Evolutionary conservation across 2,329 filamentous ascomycete genomes (phyloP).

Genomic region (Colletotrichum nymphaeae): DNA sequence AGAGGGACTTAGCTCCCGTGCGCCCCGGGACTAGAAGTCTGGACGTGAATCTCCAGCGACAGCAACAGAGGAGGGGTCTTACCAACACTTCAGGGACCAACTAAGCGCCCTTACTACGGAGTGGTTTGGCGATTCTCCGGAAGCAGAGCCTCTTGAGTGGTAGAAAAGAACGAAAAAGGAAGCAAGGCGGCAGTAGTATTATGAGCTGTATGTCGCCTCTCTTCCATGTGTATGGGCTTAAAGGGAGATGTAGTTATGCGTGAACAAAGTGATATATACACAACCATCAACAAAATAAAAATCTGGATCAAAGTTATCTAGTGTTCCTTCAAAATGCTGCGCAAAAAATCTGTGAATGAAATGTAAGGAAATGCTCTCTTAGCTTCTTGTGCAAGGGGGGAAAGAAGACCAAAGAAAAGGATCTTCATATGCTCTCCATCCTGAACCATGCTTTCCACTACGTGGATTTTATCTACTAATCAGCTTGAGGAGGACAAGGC

Average conservation of each 20-base stretch:
- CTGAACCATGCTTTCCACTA: no score
- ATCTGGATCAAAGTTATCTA: background rate
- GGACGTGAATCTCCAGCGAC: background rate
- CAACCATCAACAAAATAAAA: background rate
- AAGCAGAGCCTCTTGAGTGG: constrained; percentile 8
- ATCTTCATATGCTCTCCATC: no score
- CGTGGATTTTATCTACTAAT: background rate
- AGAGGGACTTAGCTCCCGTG: constrained; percentile 58
- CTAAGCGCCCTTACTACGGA: constrained; percentile 4
- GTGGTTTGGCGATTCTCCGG: constrained; percentile 6
- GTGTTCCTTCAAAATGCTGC: background rate
- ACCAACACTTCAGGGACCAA: constrained; percentile 2
- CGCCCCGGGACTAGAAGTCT: constrained; percentile 27
- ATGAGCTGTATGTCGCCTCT: background rate
- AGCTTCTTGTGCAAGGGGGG: background rate
- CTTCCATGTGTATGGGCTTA: background rate
- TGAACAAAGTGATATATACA: background rate
- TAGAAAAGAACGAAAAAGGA: background rate
- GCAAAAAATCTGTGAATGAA: background rate
- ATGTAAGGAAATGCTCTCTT: background rate
- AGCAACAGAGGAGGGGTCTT: background rate
- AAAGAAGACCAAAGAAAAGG: no score
- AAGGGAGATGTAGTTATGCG: background rate
- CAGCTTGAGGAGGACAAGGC: background rate
- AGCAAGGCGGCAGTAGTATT: background rate